These are phyloP conservation scores for Plasmodium berghei DNA, from an alignment of 169 alveolate genomes.

Conservation along the genomic window DNA sequence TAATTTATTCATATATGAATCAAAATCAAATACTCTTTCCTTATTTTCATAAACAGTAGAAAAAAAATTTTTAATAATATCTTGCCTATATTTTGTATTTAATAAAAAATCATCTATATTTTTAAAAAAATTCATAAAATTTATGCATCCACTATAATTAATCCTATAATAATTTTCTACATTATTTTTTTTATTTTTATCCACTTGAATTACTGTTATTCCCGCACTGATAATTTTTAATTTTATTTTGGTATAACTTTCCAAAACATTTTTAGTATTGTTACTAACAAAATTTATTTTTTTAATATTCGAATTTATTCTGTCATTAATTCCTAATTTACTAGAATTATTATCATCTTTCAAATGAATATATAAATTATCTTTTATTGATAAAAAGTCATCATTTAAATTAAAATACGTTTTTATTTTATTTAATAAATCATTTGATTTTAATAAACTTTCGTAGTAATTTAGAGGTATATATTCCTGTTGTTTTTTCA, in stretches of 20 bases:
- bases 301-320: conserved; percentile 48
- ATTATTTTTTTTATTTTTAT: conserved; percentile 70
- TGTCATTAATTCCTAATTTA: conserved; percentile 35
- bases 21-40: conserved; percentile 60
- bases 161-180: conserved; percentile 63
- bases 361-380: conserved; percentile 71
- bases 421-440: conserved; percentile 56
- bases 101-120: conserved; percentile 55
- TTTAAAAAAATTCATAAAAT: conserved; percentile 65
- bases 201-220: conserved; percentile 73
- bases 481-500: conserved; percentile 70
- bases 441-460: conserved; percentile 14
- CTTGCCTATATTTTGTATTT: conserved; percentile 30
- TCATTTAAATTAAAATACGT: conserved; percentile 66
- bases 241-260: conserved; percentile 73
- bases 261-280: conserved; percentile 39
- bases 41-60: conserved; percentile 65
- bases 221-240: conserved; percentile 75
- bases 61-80: conserved; percentile 55
- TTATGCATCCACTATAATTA: conserved; percentile 75
- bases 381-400: conserved; percentile 57
- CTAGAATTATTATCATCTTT: conserved; percentile 39
- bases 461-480: conserved; percentile 59
- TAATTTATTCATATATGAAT: conserved; percentile 35
- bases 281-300: conserved; percentile 74